A percentile compares a stretch with the other conserved stretches of the same genome.
Conservation (phyloP, 2,329 filamentous ascomycete genomes). For the Colletotrichum sp. region DNA sequence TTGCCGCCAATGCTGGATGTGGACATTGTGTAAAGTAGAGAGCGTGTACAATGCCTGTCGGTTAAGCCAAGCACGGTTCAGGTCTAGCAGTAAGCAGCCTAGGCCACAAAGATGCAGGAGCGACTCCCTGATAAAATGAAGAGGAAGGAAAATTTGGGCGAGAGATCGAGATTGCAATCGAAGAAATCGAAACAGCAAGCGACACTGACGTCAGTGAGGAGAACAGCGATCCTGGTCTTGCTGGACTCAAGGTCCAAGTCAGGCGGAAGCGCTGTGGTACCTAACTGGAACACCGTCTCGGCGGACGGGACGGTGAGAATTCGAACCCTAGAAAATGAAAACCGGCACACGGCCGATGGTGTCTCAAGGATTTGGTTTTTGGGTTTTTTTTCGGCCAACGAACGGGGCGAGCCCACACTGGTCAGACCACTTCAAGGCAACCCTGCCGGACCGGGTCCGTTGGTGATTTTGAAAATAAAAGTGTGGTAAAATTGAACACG, state of each 20-base stretch:
- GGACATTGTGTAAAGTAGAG: conserved; percentile 6
- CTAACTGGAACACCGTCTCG: conserved; percentile 16
- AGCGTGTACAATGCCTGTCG: background rate
- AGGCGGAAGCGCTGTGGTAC: conserved; percentile 10
- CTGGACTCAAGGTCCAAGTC: conserved; percentile 15
- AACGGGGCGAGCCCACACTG: conserved; percentile 16
- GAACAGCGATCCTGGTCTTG: conserved; percentile 16
- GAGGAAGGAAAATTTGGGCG: background rate
- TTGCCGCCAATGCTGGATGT: conserved; percentile 7
- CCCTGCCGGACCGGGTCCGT: background rate
- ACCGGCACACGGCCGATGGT: conserved; percentile 1
- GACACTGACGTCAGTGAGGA: conserved; percentile 22
- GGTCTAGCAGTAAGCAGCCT: background rate
- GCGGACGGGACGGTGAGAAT: conserved; percentile 14
- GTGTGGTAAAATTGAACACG: background rate
- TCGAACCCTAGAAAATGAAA: conserved; percentile 9
- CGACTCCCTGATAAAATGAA: background rate
- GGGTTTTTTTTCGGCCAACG: background rate
- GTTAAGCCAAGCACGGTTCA: background rate
- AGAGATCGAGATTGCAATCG: background rate
- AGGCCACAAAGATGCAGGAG: background rate
- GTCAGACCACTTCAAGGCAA: conserved; percentile 16
- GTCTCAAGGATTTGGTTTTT: conserved; percentile 7
- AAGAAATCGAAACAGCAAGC: background rate
- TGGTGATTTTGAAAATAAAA: background rate